Conservation (phyloP, 2,329 filamentous ascomycete genomes). For the Aspergillus sp. region DNA sequence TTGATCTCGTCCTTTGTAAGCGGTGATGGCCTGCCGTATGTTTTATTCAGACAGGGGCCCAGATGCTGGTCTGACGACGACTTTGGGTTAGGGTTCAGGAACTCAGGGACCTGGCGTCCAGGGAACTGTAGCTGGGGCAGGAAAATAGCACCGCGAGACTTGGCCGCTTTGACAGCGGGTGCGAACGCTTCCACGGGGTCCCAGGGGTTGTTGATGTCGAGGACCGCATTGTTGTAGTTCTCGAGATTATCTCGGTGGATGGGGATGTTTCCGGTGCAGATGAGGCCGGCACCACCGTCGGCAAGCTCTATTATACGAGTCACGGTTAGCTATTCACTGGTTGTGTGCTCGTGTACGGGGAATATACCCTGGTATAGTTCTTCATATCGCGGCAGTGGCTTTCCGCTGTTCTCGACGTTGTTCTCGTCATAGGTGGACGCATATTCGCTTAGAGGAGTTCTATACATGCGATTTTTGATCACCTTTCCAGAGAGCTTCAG, state of each 20-base stretch:
- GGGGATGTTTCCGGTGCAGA: slow-evolving; percentile 28
- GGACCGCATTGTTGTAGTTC: slow-evolving; percentile 27
- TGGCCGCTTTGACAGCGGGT: slow-evolving; percentile 22
- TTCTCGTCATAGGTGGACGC: slow-evolving; percentile 23
- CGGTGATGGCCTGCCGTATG: not conserved
- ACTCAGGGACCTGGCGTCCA: slow-evolving; percentile 23
- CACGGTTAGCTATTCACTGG: not conserved
- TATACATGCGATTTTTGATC: slow-evolving; percentile 22
- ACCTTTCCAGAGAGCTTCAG: slow-evolving; percentile 23
- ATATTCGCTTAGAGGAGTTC: slow-evolving; percentile 25
- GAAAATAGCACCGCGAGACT: slow-evolving; percentile 23
- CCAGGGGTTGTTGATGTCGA: slow-evolving; percentile 24
- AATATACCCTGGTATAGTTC: slow-evolving; percentile 18
- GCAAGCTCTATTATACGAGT: not conserved
- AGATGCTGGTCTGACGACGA: slow-evolving; percentile 23
- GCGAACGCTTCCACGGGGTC: slow-evolving; percentile 22
- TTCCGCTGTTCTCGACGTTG: slow-evolving; percentile 22
- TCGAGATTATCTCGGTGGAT: slow-evolving; percentile 27
- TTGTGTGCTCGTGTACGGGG: not conserved
- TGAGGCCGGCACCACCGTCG: slow-evolving; percentile 22
- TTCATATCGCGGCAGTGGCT: slow-evolving; percentile 19
- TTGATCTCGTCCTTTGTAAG: not conserved
- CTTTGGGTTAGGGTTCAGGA: slow-evolving; percentile 22
- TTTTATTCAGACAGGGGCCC: slow-evolving; percentile 7
- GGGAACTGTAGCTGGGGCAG: slow-evolving; percentile 25